phyloP scores from a whole-genome alignment of 257 asterid species.

The Eucommia ulmoides region DNA sequence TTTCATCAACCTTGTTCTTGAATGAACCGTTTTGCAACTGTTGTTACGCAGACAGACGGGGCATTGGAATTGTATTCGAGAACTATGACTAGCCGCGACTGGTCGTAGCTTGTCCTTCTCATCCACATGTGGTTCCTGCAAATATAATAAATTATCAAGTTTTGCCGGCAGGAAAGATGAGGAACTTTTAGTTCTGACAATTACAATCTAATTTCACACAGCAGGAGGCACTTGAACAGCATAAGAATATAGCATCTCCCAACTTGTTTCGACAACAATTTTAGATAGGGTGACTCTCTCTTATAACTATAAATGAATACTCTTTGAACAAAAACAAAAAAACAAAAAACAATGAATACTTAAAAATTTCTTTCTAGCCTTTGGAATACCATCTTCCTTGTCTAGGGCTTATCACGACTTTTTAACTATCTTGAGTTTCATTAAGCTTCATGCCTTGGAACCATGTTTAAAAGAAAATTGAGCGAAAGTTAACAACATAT shows the following conservation, averaged over 20 bases:
- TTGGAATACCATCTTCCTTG: too few relatives aligned
- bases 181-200: background rate
- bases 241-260: background rate
- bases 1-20: slow-evolving; percentile 84
- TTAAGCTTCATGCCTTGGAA: too few relatives aligned
- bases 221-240: background rate
- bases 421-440: too few relatives aligned
- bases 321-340: background rate
- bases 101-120: slow-evolving; percentile 25
- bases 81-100: slow-evolving; percentile 17
- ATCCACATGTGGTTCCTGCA: slow-evolving; percentile 44
- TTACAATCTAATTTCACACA: background rate
- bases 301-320: background rate
- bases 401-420: too few relatives aligned
- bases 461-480: too few relatives aligned
- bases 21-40: slow-evolving; percentile 63
- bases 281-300: background rate
- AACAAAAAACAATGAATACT: background rate
- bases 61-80: slow-evolving; percentile 31
- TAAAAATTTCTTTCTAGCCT: too few relatives aligned
- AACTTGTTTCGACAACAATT: background rate
- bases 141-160: background rate
- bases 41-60: slow-evolving; percentile 34
- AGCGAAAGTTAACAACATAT: too few relatives aligned
- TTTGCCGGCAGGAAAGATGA: background rate